phyloP scores from a whole-genome alignment of 768 basidiomycete species.

The Boletus patriciae region DNA sequence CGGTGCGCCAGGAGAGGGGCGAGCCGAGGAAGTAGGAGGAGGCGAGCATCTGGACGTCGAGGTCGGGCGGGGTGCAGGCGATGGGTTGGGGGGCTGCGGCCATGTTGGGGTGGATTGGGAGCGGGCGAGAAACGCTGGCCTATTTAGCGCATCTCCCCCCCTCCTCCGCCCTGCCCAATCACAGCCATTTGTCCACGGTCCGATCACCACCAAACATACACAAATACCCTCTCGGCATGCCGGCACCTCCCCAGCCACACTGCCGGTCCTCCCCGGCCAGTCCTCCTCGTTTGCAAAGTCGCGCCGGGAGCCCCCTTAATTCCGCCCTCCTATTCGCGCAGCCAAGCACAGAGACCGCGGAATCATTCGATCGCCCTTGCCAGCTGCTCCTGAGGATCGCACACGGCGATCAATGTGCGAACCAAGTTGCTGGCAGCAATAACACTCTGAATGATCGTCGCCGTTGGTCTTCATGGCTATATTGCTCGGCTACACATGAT shows the following conservation, averaged over 20 bases:
- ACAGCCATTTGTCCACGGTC: constrained; percentile 22
- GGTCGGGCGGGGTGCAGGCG: constrained; percentile 34
- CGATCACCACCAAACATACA: constrained; percentile 28
- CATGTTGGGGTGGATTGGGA: constrained; percentile 24
- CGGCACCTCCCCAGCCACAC: constrained; percentile 11
- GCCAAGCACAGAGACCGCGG: too few relatives aligned
- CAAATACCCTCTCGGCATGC: constrained; percentile 26
- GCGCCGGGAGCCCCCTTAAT: background rate
- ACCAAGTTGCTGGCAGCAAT: too few relatives aligned
- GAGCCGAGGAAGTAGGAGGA: constrained; percentile 62
- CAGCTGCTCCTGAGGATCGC: too few relatives aligned
- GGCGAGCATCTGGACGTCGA: too few relatives aligned
- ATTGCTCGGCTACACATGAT: too few relatives aligned
- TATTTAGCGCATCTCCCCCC: constrained; percentile 31
- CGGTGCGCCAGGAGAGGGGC: constrained; percentile 67
- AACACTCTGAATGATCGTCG: too few relatives aligned
- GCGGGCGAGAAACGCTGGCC: background rate
- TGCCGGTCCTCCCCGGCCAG: too few relatives aligned
- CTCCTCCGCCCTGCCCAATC: background rate
- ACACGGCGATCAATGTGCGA: too few relatives aligned
- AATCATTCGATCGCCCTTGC: too few relatives aligned
- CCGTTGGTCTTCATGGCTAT: too few relatives aligned
- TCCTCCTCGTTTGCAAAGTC: too few relatives aligned
- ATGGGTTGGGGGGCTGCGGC: constrained; percentile 45
- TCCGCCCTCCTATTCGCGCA: background rate